These are phyloP conservation scores for Pestalotiopsis sp. DNA, from an alignment of 2,329 filamentous ascomycete species.

Conservation along the genomic window DNA sequence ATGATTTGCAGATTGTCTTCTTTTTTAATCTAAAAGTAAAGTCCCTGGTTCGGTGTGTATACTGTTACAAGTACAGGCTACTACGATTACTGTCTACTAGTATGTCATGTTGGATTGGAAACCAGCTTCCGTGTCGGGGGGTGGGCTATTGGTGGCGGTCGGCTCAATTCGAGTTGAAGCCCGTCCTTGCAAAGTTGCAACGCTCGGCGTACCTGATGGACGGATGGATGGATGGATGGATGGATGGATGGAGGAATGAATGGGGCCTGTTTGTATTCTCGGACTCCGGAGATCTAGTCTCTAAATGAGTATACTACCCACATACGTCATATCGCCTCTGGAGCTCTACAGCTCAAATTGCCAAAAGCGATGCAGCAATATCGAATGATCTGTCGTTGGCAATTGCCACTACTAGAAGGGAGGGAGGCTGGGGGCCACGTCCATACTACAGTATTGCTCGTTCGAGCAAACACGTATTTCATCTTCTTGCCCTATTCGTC, in stretches of 20 bases:
- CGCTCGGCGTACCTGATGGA: neutral
- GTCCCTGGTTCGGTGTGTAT: neutral
- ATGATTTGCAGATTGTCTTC: slow-evolving; percentile 6
- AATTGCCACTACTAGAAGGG: neutral
- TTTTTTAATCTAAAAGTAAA: slow-evolving; percentile 3
- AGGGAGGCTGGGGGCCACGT: neutral
- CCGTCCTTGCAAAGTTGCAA: neutral
- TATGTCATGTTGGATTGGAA: neutral
- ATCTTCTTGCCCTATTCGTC: no score
- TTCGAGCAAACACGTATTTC: neutral
- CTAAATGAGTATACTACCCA: no score
- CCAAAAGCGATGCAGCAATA: neutral
- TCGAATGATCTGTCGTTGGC: neutral
- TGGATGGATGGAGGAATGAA: neutral
- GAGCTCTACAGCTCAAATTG: neutral
- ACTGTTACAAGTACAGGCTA: neutral
- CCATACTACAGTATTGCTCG: neutral
- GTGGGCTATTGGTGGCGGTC: neutral
- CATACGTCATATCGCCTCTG: no score
- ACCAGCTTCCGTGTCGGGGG: slow-evolving; percentile 3
- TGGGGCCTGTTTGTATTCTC: neutral
- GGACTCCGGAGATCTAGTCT: neutral
- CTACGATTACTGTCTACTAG: neutral
- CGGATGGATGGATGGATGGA: neutral
- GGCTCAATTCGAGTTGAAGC: neutral